Conservation (phyloP, 768 basidiomycete genomes). For the Clavulina sp. region DNA sequence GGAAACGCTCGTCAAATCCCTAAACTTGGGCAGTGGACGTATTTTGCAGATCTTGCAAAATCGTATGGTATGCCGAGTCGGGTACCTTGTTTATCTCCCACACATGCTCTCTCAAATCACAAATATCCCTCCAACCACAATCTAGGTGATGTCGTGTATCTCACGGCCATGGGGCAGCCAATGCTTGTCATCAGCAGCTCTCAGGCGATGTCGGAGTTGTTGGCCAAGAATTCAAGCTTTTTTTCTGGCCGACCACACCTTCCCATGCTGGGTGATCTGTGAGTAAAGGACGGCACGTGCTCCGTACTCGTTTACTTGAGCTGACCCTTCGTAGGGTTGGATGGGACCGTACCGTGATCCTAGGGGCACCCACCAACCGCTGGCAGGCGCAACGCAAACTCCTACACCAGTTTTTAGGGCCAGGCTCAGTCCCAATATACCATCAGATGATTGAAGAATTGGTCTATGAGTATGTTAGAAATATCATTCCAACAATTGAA, state of each 20-base stretch:
- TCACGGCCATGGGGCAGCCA: constrained; percentile 5
- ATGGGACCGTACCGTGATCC: too few relatives aligned
- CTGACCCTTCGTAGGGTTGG: neutral
- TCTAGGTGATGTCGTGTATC: neutral
- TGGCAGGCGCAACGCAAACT: too few relatives aligned
- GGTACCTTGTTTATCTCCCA: neutral
- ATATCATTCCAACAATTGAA: too few relatives aligned
- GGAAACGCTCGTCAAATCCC: neutral
- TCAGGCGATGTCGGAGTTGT: constrained; percentile 9
- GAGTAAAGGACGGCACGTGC: neutral
- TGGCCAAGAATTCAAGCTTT: constrained; percentile 10
- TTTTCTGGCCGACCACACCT: constrained; percentile 12
- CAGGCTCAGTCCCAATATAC: too few relatives aligned
- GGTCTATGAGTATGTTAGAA: too few relatives aligned
- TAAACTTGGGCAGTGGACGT: too few relatives aligned
- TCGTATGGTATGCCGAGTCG: neutral
- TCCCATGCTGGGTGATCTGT: constrained; percentile 9
- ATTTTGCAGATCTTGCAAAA: neutral
- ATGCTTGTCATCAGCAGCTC: constrained; percentile 7
- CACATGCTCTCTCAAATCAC: too few relatives aligned
- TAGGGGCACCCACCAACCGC: too few relatives aligned
- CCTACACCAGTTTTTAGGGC: too few relatives aligned
- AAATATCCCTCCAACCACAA: too few relatives aligned
- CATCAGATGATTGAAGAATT: too few relatives aligned
- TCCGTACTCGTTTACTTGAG: neutral